Evolutionary conservation across 495 filamentous ascomycete genomes (phyloP), one percentile per base, ranked within the genome.

Genomic region (Aspergillus hancockii): DNA sequence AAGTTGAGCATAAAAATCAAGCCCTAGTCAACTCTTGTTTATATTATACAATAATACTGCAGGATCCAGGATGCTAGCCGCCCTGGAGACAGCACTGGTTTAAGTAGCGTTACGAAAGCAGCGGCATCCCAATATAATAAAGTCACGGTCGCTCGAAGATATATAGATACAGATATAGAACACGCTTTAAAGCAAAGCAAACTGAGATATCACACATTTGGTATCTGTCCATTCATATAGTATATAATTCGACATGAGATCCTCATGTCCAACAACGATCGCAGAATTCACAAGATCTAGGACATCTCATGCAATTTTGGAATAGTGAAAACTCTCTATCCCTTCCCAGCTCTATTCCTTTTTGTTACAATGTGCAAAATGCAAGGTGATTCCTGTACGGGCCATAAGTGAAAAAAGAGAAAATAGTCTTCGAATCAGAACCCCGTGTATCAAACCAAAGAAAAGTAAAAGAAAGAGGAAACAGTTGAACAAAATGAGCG

Each of bases 281-380:
- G 31, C 45, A 50, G 14, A 21, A 52, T 30, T 18, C 49, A 34
- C 22, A 52, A 31, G 28, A 8, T 52, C 49, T 52, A 54, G 51
- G 19, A n/a, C 28, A 34, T 23, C 13, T 16, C 19, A 40, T 54
- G 32, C 19, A 54, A 54, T 34, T 36, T 54, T 34, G 51, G 30
- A 54, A 54, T 54, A 36, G 31, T 54, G 14, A 14, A 34, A 51
- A 32, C 21, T 40, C 51, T 36, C 51, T 49, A 61, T 55, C 58
- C 51, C 59, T 59, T 61, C 60, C 63, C 63, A 62, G 63, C 64
- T 76, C 67, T 74, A 74, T 73, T 59, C 61, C 50, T 60, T 74
- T 66, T 71, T 76, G 68, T 61, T 73, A 74, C 68, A 75, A 72
- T 68, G 59, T 67, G 68, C 57, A 66, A 28, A 56, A 57, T 63